phyloP scores from a whole-genome alignment of 257 asterid genomes.

The Handroanthus guayacan region DNA sequence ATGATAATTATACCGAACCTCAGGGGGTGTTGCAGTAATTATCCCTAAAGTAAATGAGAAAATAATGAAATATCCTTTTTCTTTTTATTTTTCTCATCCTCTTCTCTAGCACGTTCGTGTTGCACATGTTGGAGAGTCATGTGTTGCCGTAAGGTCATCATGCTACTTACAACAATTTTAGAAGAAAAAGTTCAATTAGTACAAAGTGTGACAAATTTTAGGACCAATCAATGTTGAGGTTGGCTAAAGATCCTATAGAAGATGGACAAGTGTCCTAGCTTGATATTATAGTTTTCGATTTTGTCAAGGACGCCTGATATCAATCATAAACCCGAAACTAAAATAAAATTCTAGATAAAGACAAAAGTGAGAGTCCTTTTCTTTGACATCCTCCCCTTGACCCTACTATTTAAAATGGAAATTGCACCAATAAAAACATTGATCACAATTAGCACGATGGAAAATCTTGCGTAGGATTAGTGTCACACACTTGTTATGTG shows the following conservation, averaged over 20 bases:
- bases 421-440: slow-evolving; percentile 4
- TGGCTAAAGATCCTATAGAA: slow-evolving; percentile 11
- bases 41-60: too few species aligned
- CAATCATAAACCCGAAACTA: slow-evolving; percentile 6
- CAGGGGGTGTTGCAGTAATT: too few species aligned
- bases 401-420: not conserved
- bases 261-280: slow-evolving; percentile 40
- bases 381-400: not conserved
- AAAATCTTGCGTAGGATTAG: too few species aligned
- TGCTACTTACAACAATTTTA: not conserved
- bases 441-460: too few species aligned
- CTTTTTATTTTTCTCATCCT: too few species aligned
- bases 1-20: too few species aligned
- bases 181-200: not conserved
- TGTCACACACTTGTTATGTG: too few species aligned
- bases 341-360: not conserved
- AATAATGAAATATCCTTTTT: too few species aligned
- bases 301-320: not conserved
- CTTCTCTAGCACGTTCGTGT: too few species aligned
- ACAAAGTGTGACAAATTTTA: slow-evolving; percentile 1
- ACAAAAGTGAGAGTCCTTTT: slow-evolving; percentile 31
- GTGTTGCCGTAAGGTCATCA: not conserved
- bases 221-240: not conserved
- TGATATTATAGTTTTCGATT: not conserved
- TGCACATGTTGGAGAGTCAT: not conserved